These are phyloP conservation scores for Petasospora fabianii DNA, from an alignment of 1,139 yeast genomes.

Conservation along the genomic window DNA sequence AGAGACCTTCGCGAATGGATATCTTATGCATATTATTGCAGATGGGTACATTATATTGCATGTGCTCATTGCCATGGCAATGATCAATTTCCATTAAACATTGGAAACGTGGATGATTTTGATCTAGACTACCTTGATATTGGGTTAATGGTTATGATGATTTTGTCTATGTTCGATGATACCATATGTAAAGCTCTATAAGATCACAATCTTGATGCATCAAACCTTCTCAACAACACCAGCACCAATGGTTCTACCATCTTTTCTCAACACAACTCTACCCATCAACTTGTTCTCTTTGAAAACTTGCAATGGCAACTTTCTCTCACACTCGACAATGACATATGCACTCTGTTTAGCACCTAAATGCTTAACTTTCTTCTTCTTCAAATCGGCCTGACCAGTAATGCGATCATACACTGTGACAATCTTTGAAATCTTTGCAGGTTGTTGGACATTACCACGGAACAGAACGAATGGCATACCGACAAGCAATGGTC, in stretches of 20 bases:
- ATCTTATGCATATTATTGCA: too few relatives aligned
- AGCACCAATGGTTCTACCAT: constrained; percentile 86
- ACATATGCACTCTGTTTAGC: constrained; percentile 73
- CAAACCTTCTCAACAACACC: constrained; percentile 48
- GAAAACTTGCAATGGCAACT: constrained; percentile 61
- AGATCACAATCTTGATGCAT: too few relatives aligned
- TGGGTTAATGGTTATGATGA: too few relatives aligned
- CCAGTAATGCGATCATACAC: constrained; percentile 45
- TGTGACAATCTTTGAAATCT: constrained; percentile 54
- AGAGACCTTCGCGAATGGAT: too few relatives aligned
- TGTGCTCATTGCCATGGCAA: too few relatives aligned
- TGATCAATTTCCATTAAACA: too few relatives aligned
- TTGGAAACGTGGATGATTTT: too few relatives aligned
- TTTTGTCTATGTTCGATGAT: too few relatives aligned
- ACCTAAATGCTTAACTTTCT: constrained; percentile 65
- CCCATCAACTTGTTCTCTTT: constrained; percentile 65
- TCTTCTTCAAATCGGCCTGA: constrained; percentile 35
- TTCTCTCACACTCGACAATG: constrained; percentile 54
- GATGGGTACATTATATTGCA: too few relatives aligned
- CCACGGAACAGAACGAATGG: constrained; percentile 82
- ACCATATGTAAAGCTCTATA: too few relatives aligned
- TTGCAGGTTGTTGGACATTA: constrained; percentile 72
- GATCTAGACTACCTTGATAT: too few relatives aligned
- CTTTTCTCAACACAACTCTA: constrained; percentile 78
- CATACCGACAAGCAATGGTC: constrained; percentile 80